phyloP scores from a whole-genome alignment of 1,284 basidiomycete genomes.

The Heterobasidion parviporum region DNA sequence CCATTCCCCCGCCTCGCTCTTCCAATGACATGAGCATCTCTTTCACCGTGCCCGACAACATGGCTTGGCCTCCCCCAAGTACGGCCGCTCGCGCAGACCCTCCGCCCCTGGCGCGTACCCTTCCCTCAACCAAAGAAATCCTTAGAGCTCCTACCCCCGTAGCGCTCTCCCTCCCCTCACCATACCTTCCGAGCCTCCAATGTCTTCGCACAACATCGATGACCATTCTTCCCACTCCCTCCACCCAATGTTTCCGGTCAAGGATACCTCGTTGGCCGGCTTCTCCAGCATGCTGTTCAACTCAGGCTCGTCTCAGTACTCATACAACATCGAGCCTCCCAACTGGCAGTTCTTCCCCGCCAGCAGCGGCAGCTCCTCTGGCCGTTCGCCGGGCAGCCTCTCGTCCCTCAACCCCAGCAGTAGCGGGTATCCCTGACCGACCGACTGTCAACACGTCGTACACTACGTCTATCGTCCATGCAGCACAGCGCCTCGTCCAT shows the following conservation, averaged over 20 bases:
- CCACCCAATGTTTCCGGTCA: conserved; percentile 56
- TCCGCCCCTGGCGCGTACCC: conserved; percentile 73
- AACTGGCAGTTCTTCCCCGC: conserved; percentile 53
- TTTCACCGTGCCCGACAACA: conserved; percentile 43
- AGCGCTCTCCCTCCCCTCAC: conserved; percentile 71
- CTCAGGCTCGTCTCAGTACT: conserved; percentile 47
- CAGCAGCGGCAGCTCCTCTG: conserved; percentile 44
- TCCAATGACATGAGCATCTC: conserved; percentile 58
- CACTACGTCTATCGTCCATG: conserved; percentile 47
- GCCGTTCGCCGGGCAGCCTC: conserved; percentile 65
- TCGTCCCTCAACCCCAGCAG: conserved; percentile 70
- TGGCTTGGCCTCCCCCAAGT: conserved; percentile 25
- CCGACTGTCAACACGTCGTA: conserved; percentile 67
- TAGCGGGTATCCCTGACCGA: conserved; percentile 37
- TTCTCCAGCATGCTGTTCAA: conserved; percentile 43
- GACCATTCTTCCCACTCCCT: conserved; percentile 45
- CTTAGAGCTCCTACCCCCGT: conserved; percentile 60
- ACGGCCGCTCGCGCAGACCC: conserved; percentile 65
- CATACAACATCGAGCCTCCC: conserved; percentile 42
- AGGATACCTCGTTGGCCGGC: conserved; percentile 51
- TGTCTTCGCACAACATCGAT: conserved; percentile 51
- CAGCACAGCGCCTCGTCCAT: conserved; percentile 64
- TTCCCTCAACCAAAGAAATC: conserved; percentile 48
- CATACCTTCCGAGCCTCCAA: conserved; percentile 63
- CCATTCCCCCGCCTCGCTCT: conserved; percentile 63